A percentile compares a stretch with the other conserved stretches of the same genome.
phyloP scores from a whole-genome alignment of 768 basidiomycete genomes.

The Suillus lakei region DNA sequence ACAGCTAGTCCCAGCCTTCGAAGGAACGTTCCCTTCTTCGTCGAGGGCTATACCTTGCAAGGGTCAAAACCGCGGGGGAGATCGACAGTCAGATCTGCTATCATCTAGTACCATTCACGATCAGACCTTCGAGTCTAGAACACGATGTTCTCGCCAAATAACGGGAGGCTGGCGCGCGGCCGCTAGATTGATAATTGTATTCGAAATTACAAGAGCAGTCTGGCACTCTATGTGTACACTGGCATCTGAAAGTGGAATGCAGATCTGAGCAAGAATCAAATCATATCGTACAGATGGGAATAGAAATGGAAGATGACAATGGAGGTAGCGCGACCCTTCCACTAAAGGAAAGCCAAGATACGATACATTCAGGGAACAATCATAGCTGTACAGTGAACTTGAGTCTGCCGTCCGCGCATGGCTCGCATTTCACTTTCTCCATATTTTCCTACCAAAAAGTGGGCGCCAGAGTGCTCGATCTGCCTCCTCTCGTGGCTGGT shows the following conservation, averaged over 20 bases:
- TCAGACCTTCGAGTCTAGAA: not conserved
- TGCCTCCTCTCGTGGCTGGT: slow-evolving; percentile 67
- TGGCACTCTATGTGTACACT: not conserved
- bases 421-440: slow-evolving; percentile 50
- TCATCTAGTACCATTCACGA: not conserved
- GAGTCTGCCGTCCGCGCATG: slow-evolving; percentile 45
- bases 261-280: not conserved
- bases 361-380: not conserved
- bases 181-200: not conserved
- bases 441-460: slow-evolving; percentile 60
- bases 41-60: not conserved
- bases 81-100: not conserved
- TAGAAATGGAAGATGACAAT: not conserved
- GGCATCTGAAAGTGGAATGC: not conserved
- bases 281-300: not conserved
- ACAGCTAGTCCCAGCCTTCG: not conserved
- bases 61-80: not conserved
- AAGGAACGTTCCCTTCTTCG: not conserved
- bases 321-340: not conserved
- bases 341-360: not conserved
- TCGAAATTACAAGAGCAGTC: not conserved
- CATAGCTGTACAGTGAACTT: slow-evolving; percentile 46
- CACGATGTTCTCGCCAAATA: not conserved
- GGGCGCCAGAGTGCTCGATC: slow-evolving; percentile 60
- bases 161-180: no score